phyloP scores from a whole-genome alignment of 805 yeast species.

The Candida krabiensis region DNA sequence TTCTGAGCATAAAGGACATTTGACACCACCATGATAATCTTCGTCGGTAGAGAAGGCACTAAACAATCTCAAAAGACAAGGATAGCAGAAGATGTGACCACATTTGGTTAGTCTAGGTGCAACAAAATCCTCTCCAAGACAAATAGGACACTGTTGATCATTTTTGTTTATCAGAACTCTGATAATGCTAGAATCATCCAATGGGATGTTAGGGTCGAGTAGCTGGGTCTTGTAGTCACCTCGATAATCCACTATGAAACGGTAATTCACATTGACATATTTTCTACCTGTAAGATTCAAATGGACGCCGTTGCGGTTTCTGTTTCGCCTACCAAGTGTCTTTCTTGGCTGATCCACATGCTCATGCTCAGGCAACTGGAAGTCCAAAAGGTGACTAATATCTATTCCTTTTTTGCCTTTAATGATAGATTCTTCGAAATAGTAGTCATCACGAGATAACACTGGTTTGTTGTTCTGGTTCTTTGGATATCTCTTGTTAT shows the following conservation, averaged over 20 bases:
- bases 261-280: slow-evolving; percentile 79
- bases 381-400: slow-evolving; percentile 67
- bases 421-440: slow-evolving; percentile 21
- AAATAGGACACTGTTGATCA: slow-evolving; percentile 80
- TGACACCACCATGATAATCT: slow-evolving; percentile 51
- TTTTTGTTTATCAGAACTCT: slow-evolving; percentile 76
- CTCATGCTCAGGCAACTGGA: slow-evolving; percentile 43
- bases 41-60: slow-evolving; percentile 45
- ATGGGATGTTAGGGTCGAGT: slow-evolving; percentile 72
- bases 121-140: slow-evolving; percentile 76
- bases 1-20: slow-evolving; percentile 81
- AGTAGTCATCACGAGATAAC: slow-evolving; percentile 16
- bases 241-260: slow-evolving; percentile 73
- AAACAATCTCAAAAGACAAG: slow-evolving; percentile 74
- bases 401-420: slow-evolving; percentile 31
- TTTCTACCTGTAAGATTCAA: slow-evolving; percentile 61
- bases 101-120: slow-evolving; percentile 96
- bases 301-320: slow-evolving; percentile 31
- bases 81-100: slow-evolving; percentile 88
- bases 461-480: slow-evolving; percentile 36
- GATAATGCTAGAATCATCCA: slow-evolving; percentile 59
- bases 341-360: slow-evolving; percentile 9
- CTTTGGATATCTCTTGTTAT: slow-evolving; percentile 39
- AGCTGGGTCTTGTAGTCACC: slow-evolving; percentile 57
- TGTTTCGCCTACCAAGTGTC: slow-evolving; percentile 19